These are phyloP conservation scores for Cardiospermum halicacabum DNA, from an alignment of 345 rosid species.

Conservation along the genomic window DNA sequence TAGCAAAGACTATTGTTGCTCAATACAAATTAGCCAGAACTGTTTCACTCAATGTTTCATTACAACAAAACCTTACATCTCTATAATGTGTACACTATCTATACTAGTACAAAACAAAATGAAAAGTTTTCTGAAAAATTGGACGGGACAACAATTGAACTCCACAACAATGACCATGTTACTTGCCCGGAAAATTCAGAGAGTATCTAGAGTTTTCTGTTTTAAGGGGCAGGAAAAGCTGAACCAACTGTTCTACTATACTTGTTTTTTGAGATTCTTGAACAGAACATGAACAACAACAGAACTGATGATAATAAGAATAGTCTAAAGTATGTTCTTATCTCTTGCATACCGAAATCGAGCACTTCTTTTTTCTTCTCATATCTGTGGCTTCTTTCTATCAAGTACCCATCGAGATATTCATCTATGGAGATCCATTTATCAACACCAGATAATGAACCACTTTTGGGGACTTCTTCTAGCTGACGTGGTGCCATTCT, in stretches of 20 bases:
- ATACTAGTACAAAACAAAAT: conserved; percentile 14
- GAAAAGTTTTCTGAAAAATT: conserved; percentile 16
- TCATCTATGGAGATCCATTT: conserved; percentile 88
- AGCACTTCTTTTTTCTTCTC: conserved; percentile 87
- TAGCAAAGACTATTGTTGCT: too few species aligned
- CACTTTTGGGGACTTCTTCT: conserved; percentile 35
- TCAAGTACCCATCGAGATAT: conserved; percentile 80
- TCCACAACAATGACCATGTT: background rate
- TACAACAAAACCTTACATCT: background rate
- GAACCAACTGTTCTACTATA: conserved; percentile 51
- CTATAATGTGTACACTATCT: background rate
- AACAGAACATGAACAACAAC: conserved; percentile 89
- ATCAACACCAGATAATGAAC: conserved; percentile 27
- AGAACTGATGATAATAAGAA: conserved; percentile 81
- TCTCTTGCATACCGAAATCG: conserved; percentile 94
- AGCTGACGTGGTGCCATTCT: conserved; percentile 48
- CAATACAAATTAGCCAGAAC: too few species aligned
- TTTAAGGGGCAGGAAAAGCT: conserved; percentile 9
- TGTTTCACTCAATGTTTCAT: background rate
- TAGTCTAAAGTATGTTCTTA: conserved; percentile 91
- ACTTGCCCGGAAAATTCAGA: background rate
- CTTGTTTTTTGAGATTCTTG: conserved; percentile 82
- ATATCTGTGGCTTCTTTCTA: conserved; percentile 77
- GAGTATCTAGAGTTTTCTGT: background rate
- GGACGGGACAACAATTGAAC: background rate